Evolutionary conservation across 495 filamentous ascomycete species (phyloP).

Genomic region (Viridothelium virens): DNA sequence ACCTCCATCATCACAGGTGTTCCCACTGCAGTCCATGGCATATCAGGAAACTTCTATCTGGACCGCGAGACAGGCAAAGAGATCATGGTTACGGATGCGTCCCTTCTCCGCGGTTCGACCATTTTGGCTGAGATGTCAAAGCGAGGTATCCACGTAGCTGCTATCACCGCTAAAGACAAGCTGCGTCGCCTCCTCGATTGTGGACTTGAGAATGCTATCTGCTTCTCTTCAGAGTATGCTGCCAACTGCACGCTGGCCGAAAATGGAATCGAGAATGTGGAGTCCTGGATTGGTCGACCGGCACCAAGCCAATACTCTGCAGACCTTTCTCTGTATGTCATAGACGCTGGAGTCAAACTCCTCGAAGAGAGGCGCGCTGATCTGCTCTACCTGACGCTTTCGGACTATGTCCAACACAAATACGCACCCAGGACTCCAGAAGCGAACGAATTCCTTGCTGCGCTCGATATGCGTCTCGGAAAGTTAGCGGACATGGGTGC

Average conservation of each 20-base stretch:
- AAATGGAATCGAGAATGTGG: constrained; percentile 27
- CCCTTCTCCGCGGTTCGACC: constrained; percentile 31
- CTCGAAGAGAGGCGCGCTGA: constrained; percentile 34
- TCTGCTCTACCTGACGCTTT: constrained; percentile 39
- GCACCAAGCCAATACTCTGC: constrained; percentile 35
- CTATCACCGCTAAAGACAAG: constrained; percentile 39
- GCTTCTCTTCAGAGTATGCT: constrained; percentile 34
- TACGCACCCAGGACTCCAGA: constrained; percentile 32
- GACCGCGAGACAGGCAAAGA: constrained; percentile 33
- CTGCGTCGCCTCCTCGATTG: constrained; percentile 32
- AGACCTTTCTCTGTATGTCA: constrained; percentile 35
- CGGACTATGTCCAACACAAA: constrained; percentile 38
- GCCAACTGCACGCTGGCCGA: constrained; percentile 14
- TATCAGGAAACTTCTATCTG: constrained; percentile 37
- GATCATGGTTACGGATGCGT: constrained; percentile 35
- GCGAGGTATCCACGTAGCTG: constrained; percentile 35
- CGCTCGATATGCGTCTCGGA: constrained; percentile 30
- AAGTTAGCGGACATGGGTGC: constrained; percentile 25
- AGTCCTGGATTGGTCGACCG: constrained; percentile 31
- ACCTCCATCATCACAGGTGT: constrained; percentile 36
- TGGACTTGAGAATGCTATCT: constrained; percentile 33
- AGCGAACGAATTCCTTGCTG: constrained; percentile 31
- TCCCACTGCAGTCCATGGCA: constrained; percentile 32
- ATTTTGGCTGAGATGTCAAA: constrained; percentile 34
- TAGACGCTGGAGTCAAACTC: constrained; percentile 38